Conservation (phyloP, 352 stramenopile genomes). For the Pythium aphanidermatum region DNA sequence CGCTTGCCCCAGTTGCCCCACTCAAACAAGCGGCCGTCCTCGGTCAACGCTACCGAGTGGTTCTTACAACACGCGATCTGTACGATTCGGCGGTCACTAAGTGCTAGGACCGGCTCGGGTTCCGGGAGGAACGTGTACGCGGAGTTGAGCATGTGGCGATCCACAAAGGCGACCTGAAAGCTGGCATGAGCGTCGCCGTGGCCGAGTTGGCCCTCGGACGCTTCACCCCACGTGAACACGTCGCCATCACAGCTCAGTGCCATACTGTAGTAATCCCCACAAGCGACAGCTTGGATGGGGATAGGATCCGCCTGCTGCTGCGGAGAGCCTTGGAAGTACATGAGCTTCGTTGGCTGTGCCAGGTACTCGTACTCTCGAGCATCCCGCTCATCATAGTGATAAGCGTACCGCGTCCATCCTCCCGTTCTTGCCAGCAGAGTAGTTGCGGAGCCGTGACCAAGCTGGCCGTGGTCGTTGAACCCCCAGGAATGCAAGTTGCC, state of each 20-base stretch:
- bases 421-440: constrained; percentile 41
- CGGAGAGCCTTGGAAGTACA: constrained; percentile 56
- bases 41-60: constrained; percentile 42
- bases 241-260: constrained; percentile 53
- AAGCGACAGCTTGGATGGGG: constrained; percentile 40
- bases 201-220: constrained; percentile 62
- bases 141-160: constrained; percentile 56
- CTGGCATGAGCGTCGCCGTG: constrained; percentile 44
- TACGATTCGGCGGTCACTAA: constrained; percentile 33
- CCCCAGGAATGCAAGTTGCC: constrained; percentile 71
- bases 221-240: constrained; percentile 74
- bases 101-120: constrained; percentile 48
- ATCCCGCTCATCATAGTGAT: constrained; percentile 48
- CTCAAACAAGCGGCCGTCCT: constrained; percentile 40
- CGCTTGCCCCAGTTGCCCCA: constrained; percentile 71
- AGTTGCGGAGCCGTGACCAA: constrained; percentile 46
- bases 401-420: constrained; percentile 25
- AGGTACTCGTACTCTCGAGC: constrained; percentile 42
- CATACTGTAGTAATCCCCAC: constrained; percentile 68
- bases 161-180: constrained; percentile 60
- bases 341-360: constrained; percentile 30
- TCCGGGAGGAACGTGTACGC: constrained; percentile 61
- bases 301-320: constrained; percentile 64
- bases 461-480: constrained; percentile 73
- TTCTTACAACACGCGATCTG: constrained; percentile 55